Base-by-base conservation (phyloP, 2,329 filamentous ascomycete genomes). In the Colletotrichum truncatum region DNA sequence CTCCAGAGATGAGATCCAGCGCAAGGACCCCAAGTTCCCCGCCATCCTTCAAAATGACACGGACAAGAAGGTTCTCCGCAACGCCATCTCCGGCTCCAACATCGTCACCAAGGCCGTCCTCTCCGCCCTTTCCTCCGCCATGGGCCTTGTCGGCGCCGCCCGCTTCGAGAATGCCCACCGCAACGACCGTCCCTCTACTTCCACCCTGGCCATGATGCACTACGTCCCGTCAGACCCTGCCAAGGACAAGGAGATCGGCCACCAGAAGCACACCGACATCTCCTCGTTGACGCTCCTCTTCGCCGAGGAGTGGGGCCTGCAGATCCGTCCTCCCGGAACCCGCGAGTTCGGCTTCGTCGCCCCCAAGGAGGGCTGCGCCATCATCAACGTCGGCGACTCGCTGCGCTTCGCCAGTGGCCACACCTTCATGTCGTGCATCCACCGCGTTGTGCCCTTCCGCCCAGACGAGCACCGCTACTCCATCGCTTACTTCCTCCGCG, bases 321-420 rank as follows among this genome's bases (percentile, higher is more conserved):
- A 89, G 74, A 80, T 87, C 67, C 82, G 82, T 3, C 82, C 84
- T 0, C 85, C 85, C 3, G 73, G 73, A 10, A 65, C 70, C 30
- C 75, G 78, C 30, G 78, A 82, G 71, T 86, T 85, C 79, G 80
- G 80, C 45, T 87, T 85, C 74, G 83, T 88, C 9, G 81, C 76
- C 62, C 85, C 86, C 53, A 81, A 80, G 70, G 72, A 75, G 0
- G 84, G 84, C 61, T 80, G 78, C 68, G 86, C 85, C 30, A 80
- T 89, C 70, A 78, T 88, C 69, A 84, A 89, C 73, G 83, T 89
- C 14, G 86, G 86, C 64, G 86, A 89, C 78, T 85, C 84, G 25
- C 79, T 89, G 67, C 82, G 85, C 43, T 88, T 87, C 69, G 82
- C 83, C 3, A 82, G 79, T 62, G 83, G 81, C 43, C 81, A 83